Evolutionary conservation across 305 asterid species (phyloP), one percentile per base, ranked within the genome.

Genomic region (Ruellia speciosa): DNA sequence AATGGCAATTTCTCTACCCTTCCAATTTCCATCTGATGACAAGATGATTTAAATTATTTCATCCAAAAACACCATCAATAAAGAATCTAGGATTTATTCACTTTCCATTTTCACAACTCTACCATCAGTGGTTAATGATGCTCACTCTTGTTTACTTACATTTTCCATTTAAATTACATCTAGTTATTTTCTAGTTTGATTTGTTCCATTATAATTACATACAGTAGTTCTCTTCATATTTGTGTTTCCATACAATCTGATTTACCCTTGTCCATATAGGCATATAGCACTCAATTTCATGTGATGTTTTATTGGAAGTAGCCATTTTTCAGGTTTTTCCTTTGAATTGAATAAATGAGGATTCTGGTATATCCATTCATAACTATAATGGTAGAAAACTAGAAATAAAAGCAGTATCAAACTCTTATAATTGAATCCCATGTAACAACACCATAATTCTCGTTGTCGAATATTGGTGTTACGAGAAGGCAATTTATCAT

Each of bases 71-170:
- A 2, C 9, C 6, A 10, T 37, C 1, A 37, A 37, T 37, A 37
- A 6, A 10, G 11, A 37, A 0, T 6, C 41, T 37, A 1, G 4
- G 31, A 24, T 37, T 37, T 37, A 6, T 37, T 7, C 41, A 6
- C 12, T 7, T 10, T 10, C 41, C 41, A 37, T 2, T 37, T 37
- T 37, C 41, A 7, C 3, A 7, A 37, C 41, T 33, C 37, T 33
- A 33, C 31, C n/a, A 50, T 62, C 16, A n/a, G 6, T 59, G 33
- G 37, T 43, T 17, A 57, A 47, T 49, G 54, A 33, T 54, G 31
- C 8, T 33, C 4, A 33, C 37, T 6, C 12, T 6, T 37, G 41
- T 37, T 37, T 37, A 7, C 9, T 7, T 37, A 37, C 12, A 37
- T 10, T 37, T 37, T 37, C 41, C 9, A 37, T 37, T 8, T 33